These are phyloP conservation scores for Blastobotrys arbuscula DNA, from an alignment of 1,139 yeast species.

Conservation along the genomic window DNA sequence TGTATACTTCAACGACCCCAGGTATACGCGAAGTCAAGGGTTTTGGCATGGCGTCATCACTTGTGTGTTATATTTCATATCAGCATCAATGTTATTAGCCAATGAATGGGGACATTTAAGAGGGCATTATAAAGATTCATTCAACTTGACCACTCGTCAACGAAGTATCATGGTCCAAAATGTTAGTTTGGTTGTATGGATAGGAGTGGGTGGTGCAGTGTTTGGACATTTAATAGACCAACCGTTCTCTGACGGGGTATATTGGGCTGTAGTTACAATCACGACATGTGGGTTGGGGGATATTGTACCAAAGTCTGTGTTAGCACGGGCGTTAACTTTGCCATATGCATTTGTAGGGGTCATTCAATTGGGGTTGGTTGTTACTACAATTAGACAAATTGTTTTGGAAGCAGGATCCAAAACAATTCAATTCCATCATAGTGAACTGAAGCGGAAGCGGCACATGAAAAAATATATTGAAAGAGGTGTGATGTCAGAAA, in stretches of 20 bases:
- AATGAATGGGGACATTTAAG: constrained; percentile 58
- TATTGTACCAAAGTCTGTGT: constrained; percentile 47
- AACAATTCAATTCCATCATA: constrained; percentile 34
- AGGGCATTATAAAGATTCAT: constrained; percentile 59
- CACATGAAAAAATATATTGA: constrained; percentile 6
- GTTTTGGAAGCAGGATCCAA: constrained; percentile 56
- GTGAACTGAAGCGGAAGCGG: constrained; percentile 21
- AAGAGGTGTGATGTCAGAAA: constrained; percentile 28
- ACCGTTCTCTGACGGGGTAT: constrained; percentile 57
- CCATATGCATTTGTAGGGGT: constrained; percentile 66
- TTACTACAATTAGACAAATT: constrained; percentile 63
- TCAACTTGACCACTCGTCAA: constrained; percentile 62
- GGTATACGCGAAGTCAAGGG: constrained; percentile 46
- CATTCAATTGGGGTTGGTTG: constrained; percentile 62
- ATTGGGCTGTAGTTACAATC: constrained; percentile 65
- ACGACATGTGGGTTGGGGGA: constrained; percentile 81
- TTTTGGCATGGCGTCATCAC: constrained; percentile 75
- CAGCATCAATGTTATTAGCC: constrained; percentile 46
- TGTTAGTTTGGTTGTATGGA: constrained; percentile 59
- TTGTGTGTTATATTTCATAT: constrained; percentile 50
- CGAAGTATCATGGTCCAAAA: constrained; percentile 68
- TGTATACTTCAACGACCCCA: constrained; percentile 22
- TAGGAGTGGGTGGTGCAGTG: constrained; percentile 62
- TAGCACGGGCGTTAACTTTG: constrained; percentile 53
- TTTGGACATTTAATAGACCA: constrained; percentile 41